These are phyloP conservation scores for Fusarium chuoi DNA, from an alignment of 2,329 filamentous ascomycete species.

Conservation along the genomic window DNA sequence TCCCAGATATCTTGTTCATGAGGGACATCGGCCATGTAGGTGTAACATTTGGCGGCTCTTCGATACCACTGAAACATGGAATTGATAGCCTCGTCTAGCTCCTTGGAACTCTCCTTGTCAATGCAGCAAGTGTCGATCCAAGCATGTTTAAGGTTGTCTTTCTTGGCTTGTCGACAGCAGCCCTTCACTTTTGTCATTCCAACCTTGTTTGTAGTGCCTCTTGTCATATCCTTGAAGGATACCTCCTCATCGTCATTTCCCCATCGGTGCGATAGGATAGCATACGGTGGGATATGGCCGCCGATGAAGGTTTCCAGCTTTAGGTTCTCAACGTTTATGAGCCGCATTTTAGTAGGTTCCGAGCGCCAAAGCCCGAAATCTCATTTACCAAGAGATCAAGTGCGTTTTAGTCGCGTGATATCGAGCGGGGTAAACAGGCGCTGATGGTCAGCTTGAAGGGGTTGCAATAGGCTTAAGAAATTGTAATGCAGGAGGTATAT, in stretches of 20 bases:
- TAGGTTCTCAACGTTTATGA: background rate
- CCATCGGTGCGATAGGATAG: conserved; percentile 9
- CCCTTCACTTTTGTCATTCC: background rate
- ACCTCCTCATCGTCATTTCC: background rate
- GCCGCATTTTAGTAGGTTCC: background rate
- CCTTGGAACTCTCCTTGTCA: conserved; percentile 5
- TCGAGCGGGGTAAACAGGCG: background rate
- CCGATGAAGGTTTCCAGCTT: background rate
- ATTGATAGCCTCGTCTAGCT: conserved; percentile 4
- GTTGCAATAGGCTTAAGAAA: background rate
- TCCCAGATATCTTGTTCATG: background rate
- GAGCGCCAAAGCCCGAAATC: background rate
- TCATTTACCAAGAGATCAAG: background rate
- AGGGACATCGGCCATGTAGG: background rate
- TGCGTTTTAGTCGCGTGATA: background rate
- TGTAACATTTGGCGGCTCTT: background rate
- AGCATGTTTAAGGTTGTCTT: background rate
- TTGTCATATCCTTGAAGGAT: background rate
- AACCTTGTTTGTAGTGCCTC: background rate
- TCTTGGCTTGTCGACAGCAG: background rate
- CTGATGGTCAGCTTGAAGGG: background rate
- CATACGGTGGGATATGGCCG: background rate
- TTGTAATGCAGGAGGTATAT: background rate
- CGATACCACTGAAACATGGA: conserved; percentile 13
- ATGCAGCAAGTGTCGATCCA: conserved; percentile 18